Base-by-base conservation (phyloP, 768 basidiomycete species). In the Leccinum variicolor region DNA sequence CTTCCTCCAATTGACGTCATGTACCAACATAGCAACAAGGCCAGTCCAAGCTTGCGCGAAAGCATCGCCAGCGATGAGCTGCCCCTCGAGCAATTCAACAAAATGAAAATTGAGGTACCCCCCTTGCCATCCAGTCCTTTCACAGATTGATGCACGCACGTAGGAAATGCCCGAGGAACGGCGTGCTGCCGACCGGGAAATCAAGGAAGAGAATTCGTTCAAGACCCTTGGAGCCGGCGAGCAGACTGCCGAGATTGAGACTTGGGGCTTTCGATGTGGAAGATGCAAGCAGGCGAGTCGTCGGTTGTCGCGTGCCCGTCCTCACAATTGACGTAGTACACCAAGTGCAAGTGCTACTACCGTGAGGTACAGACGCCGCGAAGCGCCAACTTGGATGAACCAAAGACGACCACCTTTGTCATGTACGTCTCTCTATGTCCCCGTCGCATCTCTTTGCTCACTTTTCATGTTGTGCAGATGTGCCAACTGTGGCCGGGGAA, bases 131-230 rank as follows among this genome's bases (percentile, higher is more conserved):
- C 28, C 48, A 4, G 1, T 17, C n/a, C 29, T 31, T 19, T 29
- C 10, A 10, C 29, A n/a, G 28, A 26, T 56, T 50, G 33, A 56
- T 39, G 17, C 17, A 17, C 13, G 46, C 19, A 19, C 46, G 94
- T 50, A 96, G 93, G 95, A 98, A 66, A 94, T 99, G 92, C 91
- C 92, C 0, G 93, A 93, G 68, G 92, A 95, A 62, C 82, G 93
- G 31, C 89, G 90, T 66, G 86, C 89, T 2, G 87, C 89, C 9
- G 89, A 95, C 64, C 82, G 82, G 57, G 87, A 86, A 68, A 89
- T 98, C 60, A 81, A 84, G 56, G 85, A 89, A 65, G 85, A 90
- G 53, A 98, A 98, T 68, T 74, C 98, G 51, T 90, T 92, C 78
- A 90, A 94, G 34, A 89, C 94, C 1, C 84, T 97, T 1, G 91